phyloP scores from a whole-genome alignment of 1,284 basidiomycete species.

The Xerocomus nothofagi region DNA sequence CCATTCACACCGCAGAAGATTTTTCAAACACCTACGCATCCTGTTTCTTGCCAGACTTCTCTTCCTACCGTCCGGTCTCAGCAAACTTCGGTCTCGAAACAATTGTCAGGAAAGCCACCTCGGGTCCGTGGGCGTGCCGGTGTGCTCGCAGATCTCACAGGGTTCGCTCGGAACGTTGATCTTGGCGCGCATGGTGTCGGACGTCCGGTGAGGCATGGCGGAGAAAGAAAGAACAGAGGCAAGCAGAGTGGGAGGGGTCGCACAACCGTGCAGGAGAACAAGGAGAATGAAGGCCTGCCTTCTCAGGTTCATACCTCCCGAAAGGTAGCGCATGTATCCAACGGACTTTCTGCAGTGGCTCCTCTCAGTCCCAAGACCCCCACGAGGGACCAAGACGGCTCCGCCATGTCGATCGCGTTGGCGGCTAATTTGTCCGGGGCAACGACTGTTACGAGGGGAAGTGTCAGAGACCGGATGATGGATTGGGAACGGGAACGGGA shows the following conservation, averaged over 20 bases:
- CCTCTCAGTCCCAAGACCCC: slow-evolving; percentile 9
- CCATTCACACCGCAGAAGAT: not conserved
- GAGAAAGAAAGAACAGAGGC: slow-evolving; percentile 19
- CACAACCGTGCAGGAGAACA: slow-evolving; percentile 19
- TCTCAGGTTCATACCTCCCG: slow-evolving; percentile 2
- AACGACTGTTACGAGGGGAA: slow-evolving; percentile 34
- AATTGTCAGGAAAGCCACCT: slow-evolving; percentile 32
- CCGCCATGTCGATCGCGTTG: slow-evolving; percentile 13
- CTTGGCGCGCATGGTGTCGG: slow-evolving; percentile 32
- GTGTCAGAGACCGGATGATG: slow-evolving; percentile 38
- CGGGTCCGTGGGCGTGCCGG: slow-evolving; percentile 26
- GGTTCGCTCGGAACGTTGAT: slow-evolving; percentile 36
- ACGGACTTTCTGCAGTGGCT: not conserved
- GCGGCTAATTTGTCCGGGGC: slow-evolving; percentile 20
- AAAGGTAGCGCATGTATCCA: slow-evolving; percentile 9
- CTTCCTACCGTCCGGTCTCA: slow-evolving; percentile 4
- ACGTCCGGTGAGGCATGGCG: slow-evolving; percentile 12
- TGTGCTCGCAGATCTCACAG: slow-evolving; percentile 32
- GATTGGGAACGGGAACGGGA: slow-evolving; percentile 39
- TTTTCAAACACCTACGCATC: slow-evolving; percentile 8
- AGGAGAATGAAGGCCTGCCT: slow-evolving; percentile 24
- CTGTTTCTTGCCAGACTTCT: slow-evolving; percentile 4
- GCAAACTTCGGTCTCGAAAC: slow-evolving; percentile 14
- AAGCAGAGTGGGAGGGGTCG: slow-evolving; percentile 17
- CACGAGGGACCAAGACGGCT: slow-evolving; percentile 9